Evolutionary conservation across 352 stramenopile species (phyloP).

Genomic region (Pilasporangium apinafurcum): DNA sequence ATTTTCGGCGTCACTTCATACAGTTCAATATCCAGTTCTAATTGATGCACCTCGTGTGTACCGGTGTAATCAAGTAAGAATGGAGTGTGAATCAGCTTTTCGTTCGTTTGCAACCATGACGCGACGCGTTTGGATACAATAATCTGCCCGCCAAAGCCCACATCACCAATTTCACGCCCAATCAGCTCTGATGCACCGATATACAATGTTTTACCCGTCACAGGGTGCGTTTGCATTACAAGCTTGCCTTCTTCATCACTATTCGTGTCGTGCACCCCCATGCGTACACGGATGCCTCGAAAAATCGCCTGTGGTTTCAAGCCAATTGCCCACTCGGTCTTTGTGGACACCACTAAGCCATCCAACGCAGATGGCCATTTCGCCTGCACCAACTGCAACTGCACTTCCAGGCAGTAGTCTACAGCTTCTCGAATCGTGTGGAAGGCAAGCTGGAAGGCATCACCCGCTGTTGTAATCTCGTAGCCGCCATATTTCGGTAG

Average conservation of each 20-base stretch:
- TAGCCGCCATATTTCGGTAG: conserved; percentile 55
- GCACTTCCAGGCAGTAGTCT: conserved; percentile 59
- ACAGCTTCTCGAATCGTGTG: conserved; percentile 55
- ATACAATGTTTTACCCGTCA: conserved; percentile 63
- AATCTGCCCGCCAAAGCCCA: conserved; percentile 64
- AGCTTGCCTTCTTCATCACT: conserved; percentile 39
- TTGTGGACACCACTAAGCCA: conserved; percentile 38
- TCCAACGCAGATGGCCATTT: conserved; percentile 62
- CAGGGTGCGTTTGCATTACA: conserved; percentile 44
- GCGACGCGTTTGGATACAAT: conserved; percentile 59
- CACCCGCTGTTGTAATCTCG: conserved; percentile 70
- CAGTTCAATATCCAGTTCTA: conserved; percentile 54
- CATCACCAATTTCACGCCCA: conserved; percentile 50
- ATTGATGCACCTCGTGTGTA: conserved; percentile 29
- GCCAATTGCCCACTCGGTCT: conserved; percentile 37
- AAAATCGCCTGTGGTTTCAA: conserved; percentile 51
- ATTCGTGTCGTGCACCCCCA: conserved; percentile 70
- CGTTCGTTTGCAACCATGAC: conserved; percentile 32
- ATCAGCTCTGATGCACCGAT: conserved; percentile 63
- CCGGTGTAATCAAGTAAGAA: conserved; percentile 50
- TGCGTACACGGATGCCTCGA: conserved; percentile 57
- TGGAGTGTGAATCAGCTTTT: conserved; percentile 26
- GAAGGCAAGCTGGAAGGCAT: conserved; percentile 74
- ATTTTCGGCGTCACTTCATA: conserved; percentile 55
- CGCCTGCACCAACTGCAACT: conserved; percentile 41